A percentile compares a stretch with the other conserved stretches of the same genome.
These are phyloP conservation scores for Boletales sp. DNA, from an alignment of 768 basidiomycete species.

Conservation along the genomic window DNA sequence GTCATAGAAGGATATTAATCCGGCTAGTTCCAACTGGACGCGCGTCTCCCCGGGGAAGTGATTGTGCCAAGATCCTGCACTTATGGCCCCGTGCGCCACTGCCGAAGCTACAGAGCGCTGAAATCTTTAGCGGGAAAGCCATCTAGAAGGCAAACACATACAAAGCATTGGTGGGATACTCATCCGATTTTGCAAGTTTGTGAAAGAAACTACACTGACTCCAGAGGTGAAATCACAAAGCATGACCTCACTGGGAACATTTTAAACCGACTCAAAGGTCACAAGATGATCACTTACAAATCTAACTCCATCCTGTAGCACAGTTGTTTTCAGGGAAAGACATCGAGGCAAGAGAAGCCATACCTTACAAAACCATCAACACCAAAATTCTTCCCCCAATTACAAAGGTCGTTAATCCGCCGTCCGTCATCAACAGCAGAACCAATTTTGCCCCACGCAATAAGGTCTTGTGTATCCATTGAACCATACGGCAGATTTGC, in stretches of 20 bases:
- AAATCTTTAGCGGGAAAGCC: not conserved
- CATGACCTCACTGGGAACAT: slow-evolving; percentile 43
- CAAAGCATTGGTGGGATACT: not conserved
- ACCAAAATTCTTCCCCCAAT: slow-evolving; percentile 29
- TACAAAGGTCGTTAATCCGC: slow-evolving; percentile 29
- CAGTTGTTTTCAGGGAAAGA: not conserved
- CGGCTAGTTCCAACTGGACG: slow-evolving; percentile 28
- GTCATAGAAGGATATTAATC: slow-evolving; percentile 35
- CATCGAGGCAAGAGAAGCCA: not conserved
- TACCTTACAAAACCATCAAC: slow-evolving; percentile 35
- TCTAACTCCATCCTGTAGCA: slow-evolving; percentile 43
- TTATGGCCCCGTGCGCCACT: slow-evolving; percentile 2
- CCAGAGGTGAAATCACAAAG: slow-evolving; percentile 44
- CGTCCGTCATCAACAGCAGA: slow-evolving; percentile 10
- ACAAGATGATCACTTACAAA: slow-evolving; percentile 34
- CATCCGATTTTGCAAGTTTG: slow-evolving; percentile 21
- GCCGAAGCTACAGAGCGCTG: not conserved
- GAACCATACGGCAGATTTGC: slow-evolving; percentile 29
- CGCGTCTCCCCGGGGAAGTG: slow-evolving; percentile 33
- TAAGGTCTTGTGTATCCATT: slow-evolving; percentile 34
- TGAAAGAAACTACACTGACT: slow-evolving; percentile 38
- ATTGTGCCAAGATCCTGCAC: slow-evolving; percentile 27
- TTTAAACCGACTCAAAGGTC: not conserved
- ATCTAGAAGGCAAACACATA: not conserved
- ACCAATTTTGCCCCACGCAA: slow-evolving; percentile 25